phyloP scores from a whole-genome alignment of 495 filamentous ascomycete genomes.

The Evernia prunastri region DNA sequence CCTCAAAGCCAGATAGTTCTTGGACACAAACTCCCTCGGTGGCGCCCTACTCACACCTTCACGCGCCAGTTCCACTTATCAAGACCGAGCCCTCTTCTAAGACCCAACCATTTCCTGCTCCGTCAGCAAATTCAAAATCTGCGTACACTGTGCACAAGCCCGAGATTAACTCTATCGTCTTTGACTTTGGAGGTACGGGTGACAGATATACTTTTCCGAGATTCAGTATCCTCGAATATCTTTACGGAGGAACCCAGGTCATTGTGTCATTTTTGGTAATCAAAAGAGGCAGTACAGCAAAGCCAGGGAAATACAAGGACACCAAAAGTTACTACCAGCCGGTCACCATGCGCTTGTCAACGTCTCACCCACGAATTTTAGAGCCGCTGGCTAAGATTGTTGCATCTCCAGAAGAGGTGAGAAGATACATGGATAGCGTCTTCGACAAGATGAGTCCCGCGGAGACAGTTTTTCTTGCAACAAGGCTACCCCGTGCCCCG shows the following conservation, averaged over 20 bases:
- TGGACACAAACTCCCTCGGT: constrained; percentile 22
- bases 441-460: constrained; percentile 47
- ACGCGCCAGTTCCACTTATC: constrained; percentile 26
- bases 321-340: constrained; percentile 81
- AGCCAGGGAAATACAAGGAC: constrained; percentile 30
- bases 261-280: constrained; percentile 49
- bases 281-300: constrained; percentile 42
- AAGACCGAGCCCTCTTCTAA: constrained; percentile 22
- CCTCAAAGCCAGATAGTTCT: constrained; percentile 10
- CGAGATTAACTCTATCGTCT: constrained; percentile 65
- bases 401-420: constrained; percentile 68
- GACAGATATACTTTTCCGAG: constrained; percentile 89
- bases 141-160: constrained; percentile 32
- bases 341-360: constrained; percentile 70
- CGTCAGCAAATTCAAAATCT: constrained; percentile 8
- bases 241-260: constrained; percentile 42
- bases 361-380: constrained; percentile 55
- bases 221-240: constrained; percentile 72
- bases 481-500: constrained; percentile 19
- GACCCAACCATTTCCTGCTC: constrained; percentile 14
- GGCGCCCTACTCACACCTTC: constrained; percentile 23
- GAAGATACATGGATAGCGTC: constrained; percentile 75
- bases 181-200: constrained; percentile 76
- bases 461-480: constrained; percentile 22
- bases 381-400: constrained; percentile 74